phyloP scores from a whole-genome alignment of 2,329 filamentous ascomycete genomes.

The Colletotrichum echinochloae region DNA sequence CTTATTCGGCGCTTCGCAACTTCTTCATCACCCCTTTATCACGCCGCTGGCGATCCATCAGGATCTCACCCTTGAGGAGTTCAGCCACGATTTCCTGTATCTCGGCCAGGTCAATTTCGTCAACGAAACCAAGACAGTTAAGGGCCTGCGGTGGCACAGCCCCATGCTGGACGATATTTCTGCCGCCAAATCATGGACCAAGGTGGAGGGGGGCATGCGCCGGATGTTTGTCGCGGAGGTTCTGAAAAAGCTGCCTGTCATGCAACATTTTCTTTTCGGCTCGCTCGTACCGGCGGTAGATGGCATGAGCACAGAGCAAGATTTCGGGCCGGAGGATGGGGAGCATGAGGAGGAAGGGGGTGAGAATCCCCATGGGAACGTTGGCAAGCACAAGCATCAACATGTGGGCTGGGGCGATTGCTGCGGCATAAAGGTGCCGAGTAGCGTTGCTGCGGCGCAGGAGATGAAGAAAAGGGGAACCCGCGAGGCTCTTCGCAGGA shows the following conservation, averaged over 20 bases:
- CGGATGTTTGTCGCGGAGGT: constrained; percentile 98
- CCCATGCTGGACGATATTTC: constrained; percentile 99
- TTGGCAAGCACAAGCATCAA: constrained; percentile 78
- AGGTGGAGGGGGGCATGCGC: constrained; percentile 94
- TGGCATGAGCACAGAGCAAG: constrained; percentile 79
- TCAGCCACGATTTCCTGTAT: constrained; percentile 85
- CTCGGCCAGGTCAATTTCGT: constrained; percentile 94
- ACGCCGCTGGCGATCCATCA: constrained; percentile 89
- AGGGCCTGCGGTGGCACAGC: constrained; percentile 93
- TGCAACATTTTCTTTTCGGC: constrained; percentile 98
- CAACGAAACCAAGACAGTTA: constrained; percentile 95
- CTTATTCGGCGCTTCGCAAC: constrained; percentile 91
- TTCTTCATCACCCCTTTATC: constrained; percentile 85
- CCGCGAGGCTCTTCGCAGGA: constrained; percentile 72
- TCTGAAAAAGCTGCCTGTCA: constrained; percentile 91
- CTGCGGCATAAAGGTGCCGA: constrained; percentile 97
- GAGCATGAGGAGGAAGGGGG: constrained; percentile 67
- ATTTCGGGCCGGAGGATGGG: constrained; percentile 59
- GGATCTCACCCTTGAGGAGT: constrained; percentile 87
- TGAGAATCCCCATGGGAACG: constrained; percentile 66
- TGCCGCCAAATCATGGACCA: constrained; percentile 87
- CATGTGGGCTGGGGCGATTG: constrained; percentile 90
- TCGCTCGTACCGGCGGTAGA: constrained; percentile 82
- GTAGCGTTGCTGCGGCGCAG: constrained; percentile 89
- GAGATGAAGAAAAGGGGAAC: constrained; percentile 83